Evolutionary conservation across 1,284 basidiomycete species (phyloP).

Genomic region (Phaffia rhodozyma): DNA sequence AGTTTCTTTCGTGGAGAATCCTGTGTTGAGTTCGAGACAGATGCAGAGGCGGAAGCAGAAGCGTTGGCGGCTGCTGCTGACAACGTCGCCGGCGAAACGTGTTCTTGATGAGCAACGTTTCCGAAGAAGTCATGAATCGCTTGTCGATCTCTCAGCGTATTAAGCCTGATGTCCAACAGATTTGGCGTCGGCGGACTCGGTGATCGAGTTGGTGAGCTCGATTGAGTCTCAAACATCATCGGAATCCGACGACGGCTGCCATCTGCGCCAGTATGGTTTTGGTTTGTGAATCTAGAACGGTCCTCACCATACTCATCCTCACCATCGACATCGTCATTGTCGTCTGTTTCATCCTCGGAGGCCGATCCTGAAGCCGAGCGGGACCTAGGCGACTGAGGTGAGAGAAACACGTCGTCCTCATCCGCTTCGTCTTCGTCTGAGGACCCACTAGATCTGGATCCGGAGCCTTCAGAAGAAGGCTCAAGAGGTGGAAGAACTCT

Average conservation of each 20-base stretch:
- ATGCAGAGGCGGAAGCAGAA: too few species aligned
- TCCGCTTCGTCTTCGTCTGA: constrained; percentile 12
- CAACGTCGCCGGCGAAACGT: too few species aligned
- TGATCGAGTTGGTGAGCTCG: constrained; percentile 17
- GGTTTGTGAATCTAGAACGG: neutral
- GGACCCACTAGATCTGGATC: constrained; percentile 25
- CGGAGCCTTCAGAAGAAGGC: constrained; percentile 13
- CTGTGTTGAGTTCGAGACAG: too few species aligned
- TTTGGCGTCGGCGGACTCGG: constrained; percentile 45
- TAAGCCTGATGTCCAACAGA: constrained; percentile 42
- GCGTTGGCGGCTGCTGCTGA: too few species aligned
- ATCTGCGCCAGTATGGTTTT: neutral
- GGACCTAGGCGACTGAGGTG: too few species aligned
- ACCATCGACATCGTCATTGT: constrained; percentile 20
- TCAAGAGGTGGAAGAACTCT: constrained; percentile 14
- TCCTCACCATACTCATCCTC: too few species aligned
- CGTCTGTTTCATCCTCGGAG: constrained; percentile 17
- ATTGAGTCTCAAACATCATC: neutral
- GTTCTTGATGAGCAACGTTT: too few species aligned
- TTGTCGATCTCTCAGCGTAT: constrained; percentile 25
- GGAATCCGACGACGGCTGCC: neutral
- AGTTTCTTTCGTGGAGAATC: too few species aligned
- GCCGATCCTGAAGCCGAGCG: neutral
- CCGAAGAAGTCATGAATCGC: too few species aligned
- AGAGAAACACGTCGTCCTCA: constrained; percentile 9